Base-by-base conservation (phyloP, 257 asterid species). In the Asclepias syriaca region DNA sequence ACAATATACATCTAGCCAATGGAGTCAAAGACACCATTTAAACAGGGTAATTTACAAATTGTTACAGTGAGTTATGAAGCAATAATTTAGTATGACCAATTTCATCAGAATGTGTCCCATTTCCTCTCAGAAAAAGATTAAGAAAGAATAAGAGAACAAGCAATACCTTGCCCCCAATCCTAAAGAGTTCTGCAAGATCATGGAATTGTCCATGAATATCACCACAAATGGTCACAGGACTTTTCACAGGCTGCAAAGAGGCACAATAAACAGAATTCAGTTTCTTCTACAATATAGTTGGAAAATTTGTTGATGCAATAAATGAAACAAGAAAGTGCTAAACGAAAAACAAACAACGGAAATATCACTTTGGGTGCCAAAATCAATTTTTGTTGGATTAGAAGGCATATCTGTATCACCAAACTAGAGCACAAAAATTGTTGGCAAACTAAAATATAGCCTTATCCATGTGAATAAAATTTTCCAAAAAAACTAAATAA, bases 141-240 rank as follows among this genome's bases (percentile, higher is more conserved):
- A 15, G 9, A 32, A 32, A 61, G 3, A 19, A 61, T 4, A 11
- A 7, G 2, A 27, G 43, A 29, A 14, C 18, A 10, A 57, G 15
- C 21, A 58, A 16, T 80, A 88, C 93, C 93, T 85, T 88, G 82
- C 97, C 96, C 50, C 97, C 96, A 71, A 90, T 90, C 69, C 88
- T 87, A 56, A 90, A 90, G 49, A 90, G 97, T 87, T 90, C 96
- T 9, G 93, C 96, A 73, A 90, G 92, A 82, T 90, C 97, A 78
- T 88, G 95, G 83, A 90, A 90, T 75, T 90, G 97, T 65, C 96
- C 92, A 22, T 90, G 97, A 77, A 90, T 90, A 84, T 90, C 97
- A 77, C 97, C 96, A 77, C 97, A 90, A 71, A 88, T 90, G 74
- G 97, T 88, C 68, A 90, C 97, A 58, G 97, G 97, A 83, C 97